Evolutionary conservation across 352 stramenopile species (phyloP), one percentile per base, ranked within the genome.

Genomic region (Phytophthora hybrid): DNA sequence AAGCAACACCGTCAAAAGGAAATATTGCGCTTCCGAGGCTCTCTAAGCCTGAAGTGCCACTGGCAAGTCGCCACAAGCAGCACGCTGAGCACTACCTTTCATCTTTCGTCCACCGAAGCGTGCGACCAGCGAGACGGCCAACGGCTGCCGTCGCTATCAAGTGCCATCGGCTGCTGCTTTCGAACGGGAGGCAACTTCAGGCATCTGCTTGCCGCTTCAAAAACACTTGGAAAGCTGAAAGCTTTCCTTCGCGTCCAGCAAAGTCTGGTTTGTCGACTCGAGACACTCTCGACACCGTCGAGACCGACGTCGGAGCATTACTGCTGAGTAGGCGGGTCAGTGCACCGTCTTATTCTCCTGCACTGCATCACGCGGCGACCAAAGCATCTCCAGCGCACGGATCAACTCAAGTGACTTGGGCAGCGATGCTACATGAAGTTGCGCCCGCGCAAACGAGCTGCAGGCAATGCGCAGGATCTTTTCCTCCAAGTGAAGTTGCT

Each of bases 51-150:
- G 9, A 9, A 47, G 46, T 31, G 26, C 16, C 54, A 46, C 31
- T 46, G n/a, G 54, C 18, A 23, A 34, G 23, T 16, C 23, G 23
- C 23, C 23, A 26, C 23, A 26, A 26, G 23, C 23, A 26, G 23
- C 23, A 26, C 23, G 23, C 39, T 52, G 44, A 52, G 44, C 44
- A n/a, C 44, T 16, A 52, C 13, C 39, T 26, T 52, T 21, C 44
- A 23, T 13, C 44, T 21, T 63, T 39, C 37, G 53, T 69, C 63
- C 63, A 70, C 41, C 44, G 53, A 70, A 62, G n/a, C 26, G 60
- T 29, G 54, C 68, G 68, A 75, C 68, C 68, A 75, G 68, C 34
- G 68, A 75, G 68, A 74, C 32, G 21, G 41, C 29, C 67, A 70
- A 19, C 44, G 63, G 46, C 66, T 54, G 63, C 34, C 14, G 29